phyloP scores from a whole-genome alignment of 140 eudicot genomes.

The Oenanthe javanica region DNA sequence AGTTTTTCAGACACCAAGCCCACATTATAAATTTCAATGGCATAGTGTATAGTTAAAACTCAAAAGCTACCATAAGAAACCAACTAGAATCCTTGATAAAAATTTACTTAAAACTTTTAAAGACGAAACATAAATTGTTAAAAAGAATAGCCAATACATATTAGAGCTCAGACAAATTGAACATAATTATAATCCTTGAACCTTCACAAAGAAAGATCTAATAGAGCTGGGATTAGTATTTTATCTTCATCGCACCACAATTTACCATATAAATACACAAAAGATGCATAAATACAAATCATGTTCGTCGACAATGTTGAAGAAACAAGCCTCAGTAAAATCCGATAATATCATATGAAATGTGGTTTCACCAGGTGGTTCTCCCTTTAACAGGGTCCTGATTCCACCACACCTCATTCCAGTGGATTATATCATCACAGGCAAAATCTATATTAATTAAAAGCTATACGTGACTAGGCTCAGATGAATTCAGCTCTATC shows the following conservation, averaged over 20 bases:
- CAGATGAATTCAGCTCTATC: slow-evolving; percentile 38
- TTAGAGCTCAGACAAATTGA: background rate
- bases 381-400: slow-evolving; percentile 45
- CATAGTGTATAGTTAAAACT: slow-evolving; percentile 58
- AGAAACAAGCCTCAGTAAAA: slow-evolving; percentile 35
- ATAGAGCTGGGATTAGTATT: slow-evolving; percentile 10
- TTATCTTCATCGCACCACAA: background rate
- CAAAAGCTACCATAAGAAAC: background rate
- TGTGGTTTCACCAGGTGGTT: slow-evolving; percentile 36
- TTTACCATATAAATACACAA: no score
- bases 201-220: background rate
- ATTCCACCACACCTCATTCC: slow-evolving; percentile 41
- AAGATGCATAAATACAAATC: no score
- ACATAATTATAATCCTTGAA: background rate
- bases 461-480: slow-evolving; percentile 1
- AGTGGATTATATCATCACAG: slow-evolving; percentile 33
- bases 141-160: no score
- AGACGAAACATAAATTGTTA: no score
- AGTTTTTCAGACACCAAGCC: slow-evolving; percentile 58
- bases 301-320: no score
- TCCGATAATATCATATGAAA: slow-evolving; percentile 33
- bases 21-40: background rate
- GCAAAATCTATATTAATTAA: background rate
- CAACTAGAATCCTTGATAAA: no score
- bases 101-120: no score